Evolutionary conservation across 2,329 filamentous ascomycete genomes (phyloP), one percentile per base, ranked within the genome.

Genomic region (Aspergillus fischeri): DNA sequence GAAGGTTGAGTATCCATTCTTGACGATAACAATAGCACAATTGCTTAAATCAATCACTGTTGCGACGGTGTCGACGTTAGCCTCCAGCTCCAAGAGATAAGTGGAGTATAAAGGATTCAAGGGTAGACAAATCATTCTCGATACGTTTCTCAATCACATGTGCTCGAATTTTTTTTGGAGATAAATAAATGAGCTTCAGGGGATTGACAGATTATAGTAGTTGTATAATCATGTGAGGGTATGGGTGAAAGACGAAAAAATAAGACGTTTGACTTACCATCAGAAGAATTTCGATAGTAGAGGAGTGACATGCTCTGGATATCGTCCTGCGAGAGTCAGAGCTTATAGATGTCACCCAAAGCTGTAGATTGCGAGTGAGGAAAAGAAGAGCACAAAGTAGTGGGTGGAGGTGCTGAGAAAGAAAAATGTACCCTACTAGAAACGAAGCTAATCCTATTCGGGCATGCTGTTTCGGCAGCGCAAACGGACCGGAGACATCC

Each of bases 191-290:
- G 73, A 77, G 78, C 78, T 78, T 90, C 87, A 89, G 88, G 81
- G 86, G 88, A 91, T 90, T 91, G 88, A 91, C 88, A 91, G 88
- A 91, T 90, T 85, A 79, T 75, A 65, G 75, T 75, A 78, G 78
- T 77, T 77, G 71, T 80, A 77, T 85, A 85, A 86, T 89, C 87
- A 89, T 89, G 72, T 74, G 69, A 74, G 67, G 25, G 10, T 41
- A 50, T 28, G n/a, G n/a, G 5, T 49, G 27, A 52, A 20, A n/a
- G 21, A 29, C 28, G 14, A 17, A 10, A 59, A 2, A 45, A 38
- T 48, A 21, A 24, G 14, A 21, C 14, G 27, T n/a, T 20, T 56
- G 17, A 62, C 69, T 69, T 70, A 70, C 69, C 69, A 74, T 74
- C 63, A 60, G 55, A 57, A 60, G 55, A 51, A 57, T 44, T 62